These are phyloP conservation scores for Tephrocybe sp. DNA, from an alignment of 768 basidiomycete species.

Conservation along the genomic window DNA sequence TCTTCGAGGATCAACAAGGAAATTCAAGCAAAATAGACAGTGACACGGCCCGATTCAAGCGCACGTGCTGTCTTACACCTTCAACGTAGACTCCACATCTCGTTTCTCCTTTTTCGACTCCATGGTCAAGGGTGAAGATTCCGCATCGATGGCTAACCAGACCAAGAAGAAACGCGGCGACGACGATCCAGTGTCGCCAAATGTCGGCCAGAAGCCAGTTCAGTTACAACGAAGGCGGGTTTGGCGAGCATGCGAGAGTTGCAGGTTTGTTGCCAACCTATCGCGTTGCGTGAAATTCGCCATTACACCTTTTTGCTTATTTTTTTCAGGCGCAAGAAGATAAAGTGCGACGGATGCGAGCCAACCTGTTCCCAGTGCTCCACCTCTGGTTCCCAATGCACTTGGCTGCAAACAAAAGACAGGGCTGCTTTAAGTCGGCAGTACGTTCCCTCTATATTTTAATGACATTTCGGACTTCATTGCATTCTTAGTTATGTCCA, in stretches of 20 bases:
- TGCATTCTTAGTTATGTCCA: slow-evolving; percentile 72
- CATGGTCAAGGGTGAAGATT: slow-evolving; percentile 55
- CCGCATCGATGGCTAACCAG: slow-evolving; percentile 49
- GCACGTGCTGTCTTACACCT: slow-evolving; percentile 20
- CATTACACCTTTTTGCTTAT: slow-evolving; percentile 12
- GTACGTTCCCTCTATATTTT: too few relatives aligned
- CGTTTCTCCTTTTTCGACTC: slow-evolving; percentile 9
- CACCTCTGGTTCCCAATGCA: slow-evolving; percentile 73
- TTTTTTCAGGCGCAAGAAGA: slow-evolving; percentile 77
- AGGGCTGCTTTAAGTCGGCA: slow-evolving; percentile 88
- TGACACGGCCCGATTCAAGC: slow-evolving; percentile 21
- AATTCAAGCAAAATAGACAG: slow-evolving; percentile 6
- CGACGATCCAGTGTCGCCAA: slow-evolving; percentile 57
- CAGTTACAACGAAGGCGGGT: slow-evolving; percentile 80
- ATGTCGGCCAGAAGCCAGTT: slow-evolving; percentile 66
- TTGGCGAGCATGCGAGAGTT: slow-evolving; percentile 89
- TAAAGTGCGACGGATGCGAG: slow-evolving; percentile 89
- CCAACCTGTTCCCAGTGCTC: slow-evolving; percentile 84
- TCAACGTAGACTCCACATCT: slow-evolving; percentile 14
- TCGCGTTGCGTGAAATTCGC: slow-evolving; percentile 16
- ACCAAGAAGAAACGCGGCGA: slow-evolving; percentile 76
- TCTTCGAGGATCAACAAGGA: slow-evolving; percentile 12
- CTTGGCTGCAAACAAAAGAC: slow-evolving; percentile 91
- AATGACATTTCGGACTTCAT: too few relatives aligned
- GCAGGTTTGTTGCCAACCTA: slow-evolving; percentile 56